Conservation (phyloP, 352 stramenopile genomes). For the Pythium angustatum region DNA sequence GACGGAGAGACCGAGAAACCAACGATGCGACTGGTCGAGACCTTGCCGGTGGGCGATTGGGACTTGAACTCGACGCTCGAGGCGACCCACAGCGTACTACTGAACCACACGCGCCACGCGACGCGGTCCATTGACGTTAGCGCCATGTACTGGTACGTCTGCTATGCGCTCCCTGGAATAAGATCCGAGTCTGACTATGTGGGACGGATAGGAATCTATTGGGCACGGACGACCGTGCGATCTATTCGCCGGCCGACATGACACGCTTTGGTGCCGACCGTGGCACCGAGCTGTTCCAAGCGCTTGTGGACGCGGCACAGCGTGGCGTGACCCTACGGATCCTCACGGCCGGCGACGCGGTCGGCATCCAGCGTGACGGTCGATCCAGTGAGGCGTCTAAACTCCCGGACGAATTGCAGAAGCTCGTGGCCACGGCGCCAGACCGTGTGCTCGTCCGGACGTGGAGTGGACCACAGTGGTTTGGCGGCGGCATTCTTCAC, state of each 20-base stretch:
- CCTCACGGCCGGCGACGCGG: constrained; percentile 41
- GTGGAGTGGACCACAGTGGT: constrained; percentile 73
- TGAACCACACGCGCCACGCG: constrained; percentile 41
- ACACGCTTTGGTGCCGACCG: constrained; percentile 53
- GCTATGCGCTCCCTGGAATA: background rate
- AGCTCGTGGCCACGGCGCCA: constrained; percentile 36
- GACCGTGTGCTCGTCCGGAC: constrained; percentile 47
- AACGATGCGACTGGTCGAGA: constrained; percentile 54
- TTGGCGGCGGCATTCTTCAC: constrained; percentile 77
- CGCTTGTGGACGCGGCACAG: constrained; percentile 44
- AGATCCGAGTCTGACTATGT: too few relatives aligned
- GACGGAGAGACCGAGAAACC: background rate
- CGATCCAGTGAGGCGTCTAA: background rate
- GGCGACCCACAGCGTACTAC: constrained; percentile 54
- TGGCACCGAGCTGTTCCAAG: constrained; percentile 51
- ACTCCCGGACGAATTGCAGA: constrained; percentile 60
- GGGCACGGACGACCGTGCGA: constrained; percentile 49
- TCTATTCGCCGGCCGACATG: constrained; percentile 63
- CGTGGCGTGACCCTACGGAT: constrained; percentile 62
- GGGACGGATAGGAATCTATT: constrained; percentile 66
- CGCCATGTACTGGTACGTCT: constrained; percentile 74
- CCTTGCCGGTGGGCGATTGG: constrained; percentile 68
- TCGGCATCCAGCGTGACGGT: constrained; percentile 1
- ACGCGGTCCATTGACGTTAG: constrained; percentile 65
- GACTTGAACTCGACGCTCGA: constrained; percentile 35